Conservation (phyloP, 805 yeast species). For the Monosporozyma aerobia region DNA sequence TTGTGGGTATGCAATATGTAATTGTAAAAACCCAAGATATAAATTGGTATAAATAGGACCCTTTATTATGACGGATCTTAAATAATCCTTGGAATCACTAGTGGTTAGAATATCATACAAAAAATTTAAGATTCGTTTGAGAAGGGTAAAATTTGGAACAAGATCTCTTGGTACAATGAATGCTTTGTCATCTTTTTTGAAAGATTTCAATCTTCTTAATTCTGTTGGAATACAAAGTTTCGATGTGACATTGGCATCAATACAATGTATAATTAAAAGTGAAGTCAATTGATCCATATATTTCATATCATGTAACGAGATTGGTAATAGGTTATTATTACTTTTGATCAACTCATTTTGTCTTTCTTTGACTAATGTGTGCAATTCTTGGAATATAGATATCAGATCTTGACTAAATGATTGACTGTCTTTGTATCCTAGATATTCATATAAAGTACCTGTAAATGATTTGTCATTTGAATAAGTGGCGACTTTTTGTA, state of each 20-base stretch:
- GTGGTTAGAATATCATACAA: conserved; percentile 18
- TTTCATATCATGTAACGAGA: conserved; percentile 81
- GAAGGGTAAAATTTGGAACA: conserved; percentile 6
- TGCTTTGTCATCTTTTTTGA: conserved; percentile 26
- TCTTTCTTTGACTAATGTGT: conserved; percentile 7
- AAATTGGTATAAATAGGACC: conserved; percentile 64
- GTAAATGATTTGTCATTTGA: neutral
- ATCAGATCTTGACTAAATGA: conserved; percentile 16
- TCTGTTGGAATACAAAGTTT: conserved; percentile 58
- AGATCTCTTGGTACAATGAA: conserved; percentile 14
- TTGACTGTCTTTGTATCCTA: conserved; percentile 10
- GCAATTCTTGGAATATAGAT: conserved; percentile 9
- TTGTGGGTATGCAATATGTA: conserved; percentile 13
- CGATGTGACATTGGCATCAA: conserved; percentile 51
- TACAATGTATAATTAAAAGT: conserved; percentile 57
- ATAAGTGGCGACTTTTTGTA: conserved; percentile 7
- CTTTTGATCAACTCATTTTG: conserved; percentile 5
- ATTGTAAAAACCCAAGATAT: conserved; percentile 38
- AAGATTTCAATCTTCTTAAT: conserved; percentile 46
- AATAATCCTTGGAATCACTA: conserved; percentile 13
- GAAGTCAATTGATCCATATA: conserved; percentile 57
- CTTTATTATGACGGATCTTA: conserved; percentile 37
- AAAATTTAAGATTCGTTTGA: conserved; percentile 11
- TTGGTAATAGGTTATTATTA: conserved; percentile 35
- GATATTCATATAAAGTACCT: conserved; percentile 8